phyloP scores from a whole-genome alignment of 306 rosid species.

The Inga oerstediana region DNA sequence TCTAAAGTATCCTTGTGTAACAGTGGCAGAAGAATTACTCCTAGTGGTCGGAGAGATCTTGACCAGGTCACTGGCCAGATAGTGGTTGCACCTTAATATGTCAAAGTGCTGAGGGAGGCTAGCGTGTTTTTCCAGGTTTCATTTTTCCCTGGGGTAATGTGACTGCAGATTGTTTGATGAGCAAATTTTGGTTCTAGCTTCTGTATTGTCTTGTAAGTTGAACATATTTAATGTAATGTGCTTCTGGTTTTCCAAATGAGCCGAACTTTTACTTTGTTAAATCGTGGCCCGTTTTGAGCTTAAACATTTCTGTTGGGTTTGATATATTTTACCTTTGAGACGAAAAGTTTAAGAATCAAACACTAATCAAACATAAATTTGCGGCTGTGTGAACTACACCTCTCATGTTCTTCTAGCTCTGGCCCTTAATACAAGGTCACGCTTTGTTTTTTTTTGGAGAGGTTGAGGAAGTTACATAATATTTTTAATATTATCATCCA shows the following conservation, averaged over 20 bases:
- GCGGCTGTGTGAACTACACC: background rate
- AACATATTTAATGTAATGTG: conserved; percentile 17
- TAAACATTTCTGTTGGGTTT: background rate
- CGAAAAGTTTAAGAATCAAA: background rate
- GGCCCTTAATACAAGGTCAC: no score
- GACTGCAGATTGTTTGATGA: conserved; percentile 20
- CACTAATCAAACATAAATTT: background rate
- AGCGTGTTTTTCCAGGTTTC: conserved; percentile 10
- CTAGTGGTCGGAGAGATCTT: conserved; percentile 45
- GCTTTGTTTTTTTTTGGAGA: no score
- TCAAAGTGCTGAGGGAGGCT: background rate
- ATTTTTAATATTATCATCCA: no score
- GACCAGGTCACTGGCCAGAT: conserved; percentile 48
- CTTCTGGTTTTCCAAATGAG: conserved; percentile 3
- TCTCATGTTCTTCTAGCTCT: background rate
- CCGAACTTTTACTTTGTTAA: conserved; percentile 8
- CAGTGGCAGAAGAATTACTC: conserved; percentile 48
- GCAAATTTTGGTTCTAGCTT: conserved; percentile 35
- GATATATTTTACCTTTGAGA: background rate
- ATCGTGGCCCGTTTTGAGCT: background rate
- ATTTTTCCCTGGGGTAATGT: conserved; percentile 19
- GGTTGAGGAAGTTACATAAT: no score
- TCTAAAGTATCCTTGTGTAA: background rate
- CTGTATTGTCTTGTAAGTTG: conserved; percentile 20
- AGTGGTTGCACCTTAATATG: conserved; percentile 40